Evolutionary conservation across 306 rosid species (phyloP).

Genomic region (Albizia julibrissin): DNA sequence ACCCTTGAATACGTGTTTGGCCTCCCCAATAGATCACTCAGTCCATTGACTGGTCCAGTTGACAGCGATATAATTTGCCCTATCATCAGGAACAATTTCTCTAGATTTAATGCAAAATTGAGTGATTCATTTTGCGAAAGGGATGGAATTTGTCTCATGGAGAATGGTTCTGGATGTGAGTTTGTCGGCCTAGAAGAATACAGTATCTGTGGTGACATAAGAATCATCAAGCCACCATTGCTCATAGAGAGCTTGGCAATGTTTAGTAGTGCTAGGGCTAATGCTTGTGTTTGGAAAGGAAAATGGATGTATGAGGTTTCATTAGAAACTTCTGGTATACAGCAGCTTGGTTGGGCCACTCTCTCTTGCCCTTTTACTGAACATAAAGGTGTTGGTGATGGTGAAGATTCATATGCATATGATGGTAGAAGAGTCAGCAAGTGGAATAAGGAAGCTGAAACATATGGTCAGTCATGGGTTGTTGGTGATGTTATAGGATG

Average conservation of each 20-base stretch:
- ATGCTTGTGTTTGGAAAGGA: conserved; percentile 83
- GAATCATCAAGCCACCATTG: conserved; percentile 57
- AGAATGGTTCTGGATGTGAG: conserved; percentile 43
- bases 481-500: conserved; percentile 97
- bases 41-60: conserved; percentile 56
- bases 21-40: conserved; percentile 71
- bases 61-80: conserved; percentile 50
- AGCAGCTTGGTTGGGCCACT: conserved; percentile 98
- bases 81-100: conserved; percentile 61
- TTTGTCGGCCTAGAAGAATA: conserved; percentile 58
- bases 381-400: conserved; percentile 94
- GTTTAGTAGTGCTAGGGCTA: conserved; percentile 95
- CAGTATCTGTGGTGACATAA: conserved; percentile 84
- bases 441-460: conserved; percentile 86
- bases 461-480: conserved; percentile 94
- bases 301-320: conserved; percentile 98
- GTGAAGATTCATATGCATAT: conserved; percentile 94
- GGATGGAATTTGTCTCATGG: conserved; percentile 53
- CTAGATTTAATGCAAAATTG: conserved; percentile 35
- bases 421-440: conserved; percentile 92
- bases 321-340: conserved; percentile 93
- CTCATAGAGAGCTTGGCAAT: conserved; percentile 82
- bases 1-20: conserved; percentile 86
- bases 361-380: conserved; percentile 86
- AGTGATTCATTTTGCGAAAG: conserved; percentile 38